These are phyloP conservation scores for Trichoderma breve DNA, from an alignment of 2,329 filamentous ascomycete species.

Conservation along the genomic window DNA sequence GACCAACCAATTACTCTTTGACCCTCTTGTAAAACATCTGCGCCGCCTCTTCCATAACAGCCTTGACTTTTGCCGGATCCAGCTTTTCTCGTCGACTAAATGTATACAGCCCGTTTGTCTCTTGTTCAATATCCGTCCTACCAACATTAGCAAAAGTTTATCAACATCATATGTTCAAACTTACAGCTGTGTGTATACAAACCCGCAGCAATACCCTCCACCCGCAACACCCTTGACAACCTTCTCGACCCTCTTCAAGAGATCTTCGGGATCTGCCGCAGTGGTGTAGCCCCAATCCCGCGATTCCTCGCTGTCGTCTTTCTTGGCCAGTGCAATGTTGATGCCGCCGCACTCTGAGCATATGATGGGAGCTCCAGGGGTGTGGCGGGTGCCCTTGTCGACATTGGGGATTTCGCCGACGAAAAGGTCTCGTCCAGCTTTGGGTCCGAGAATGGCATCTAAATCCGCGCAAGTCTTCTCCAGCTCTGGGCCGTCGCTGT, in stretches of 20 bases:
- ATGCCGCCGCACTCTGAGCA: constrained; percentile 68
- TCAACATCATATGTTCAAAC: constrained; percentile 26
- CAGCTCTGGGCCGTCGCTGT: constrained; percentile 57
- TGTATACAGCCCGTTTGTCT: constrained; percentile 65
- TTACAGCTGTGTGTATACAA: constrained; percentile 66
- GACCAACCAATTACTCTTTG: background rate
- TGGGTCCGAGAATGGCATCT: constrained; percentile 52
- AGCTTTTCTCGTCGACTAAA: constrained; percentile 62
- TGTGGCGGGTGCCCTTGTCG: constrained; percentile 52
- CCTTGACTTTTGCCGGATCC: constrained; percentile 54
- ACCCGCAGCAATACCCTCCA: constrained; percentile 56
- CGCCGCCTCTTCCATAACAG: constrained; percentile 54
- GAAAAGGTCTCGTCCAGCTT: constrained; percentile 55
- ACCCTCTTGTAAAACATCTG: constrained; percentile 43
- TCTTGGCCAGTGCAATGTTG: constrained; percentile 54
- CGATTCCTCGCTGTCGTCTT: constrained; percentile 36
- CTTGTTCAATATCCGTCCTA: constrained; percentile 62
- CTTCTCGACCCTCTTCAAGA: constrained; percentile 57
- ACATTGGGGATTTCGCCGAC: constrained; percentile 41
- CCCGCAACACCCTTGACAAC: constrained; percentile 58
- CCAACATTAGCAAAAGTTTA: background rate
- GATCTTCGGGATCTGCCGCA: constrained; percentile 56
- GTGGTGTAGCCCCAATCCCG: constrained; percentile 69
- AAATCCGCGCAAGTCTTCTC: constrained; percentile 53
- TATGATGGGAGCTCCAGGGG: constrained; percentile 56